A percentile compares a stretch with the other conserved stretches of the same genome.
Conservation (phyloP, 2,329 filamentous ascomycete genomes). For the Herpomyces periplanetae region DNA sequence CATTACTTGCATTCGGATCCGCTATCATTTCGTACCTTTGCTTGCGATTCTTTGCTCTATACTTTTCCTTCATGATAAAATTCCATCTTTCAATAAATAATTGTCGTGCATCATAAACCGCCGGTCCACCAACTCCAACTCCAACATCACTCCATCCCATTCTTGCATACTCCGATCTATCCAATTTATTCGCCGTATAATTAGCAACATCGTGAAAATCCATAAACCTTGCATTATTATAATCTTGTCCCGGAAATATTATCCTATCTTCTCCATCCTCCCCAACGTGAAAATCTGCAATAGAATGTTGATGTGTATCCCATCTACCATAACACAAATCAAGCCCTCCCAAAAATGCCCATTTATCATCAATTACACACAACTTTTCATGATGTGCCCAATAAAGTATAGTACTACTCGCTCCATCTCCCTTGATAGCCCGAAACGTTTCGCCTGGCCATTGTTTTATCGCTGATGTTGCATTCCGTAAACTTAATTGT, state of each 20-base stretch:
- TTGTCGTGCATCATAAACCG: slow-evolving; percentile 27
- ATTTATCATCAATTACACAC: slow-evolving; percentile 32
- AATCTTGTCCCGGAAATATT: slow-evolving; percentile 61
- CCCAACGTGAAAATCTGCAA: slow-evolving; percentile 41
- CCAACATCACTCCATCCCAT: slow-evolving; percentile 83
- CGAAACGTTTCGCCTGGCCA: too few relatives aligned
- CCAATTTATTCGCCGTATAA: slow-evolving; percentile 54
- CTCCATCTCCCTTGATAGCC: too few relatives aligned
- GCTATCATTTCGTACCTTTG: too few relatives aligned
- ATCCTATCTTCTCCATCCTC: slow-evolving; percentile 30
- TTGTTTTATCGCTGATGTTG: too few relatives aligned
- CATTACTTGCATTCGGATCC: too few relatives aligned
- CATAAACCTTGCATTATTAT: slow-evolving; percentile 56
- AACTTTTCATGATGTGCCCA: slow-evolving; percentile 88
- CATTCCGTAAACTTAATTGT: too few relatives aligned
- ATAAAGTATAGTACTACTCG: too few relatives aligned
- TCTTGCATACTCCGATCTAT: slow-evolving; percentile 32
- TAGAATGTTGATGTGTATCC: slow-evolving; percentile 61
- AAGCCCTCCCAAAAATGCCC: slow-evolving; percentile 64
- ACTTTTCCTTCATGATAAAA: slow-evolving; percentile 54
- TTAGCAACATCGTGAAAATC: slow-evolving; percentile 42
- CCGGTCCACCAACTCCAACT: slow-evolving; percentile 30
- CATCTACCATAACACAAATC: slow-evolving; percentile 68
- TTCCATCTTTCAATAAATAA: slow-evolving; percentile 75
- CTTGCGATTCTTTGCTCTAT: too few relatives aligned